A percentile compares a stretch with the other conserved stretches of the same genome.
phyloP scores from a whole-genome alignment of 805 yeast genomes.

The Barnettozyma sp. region DNA sequence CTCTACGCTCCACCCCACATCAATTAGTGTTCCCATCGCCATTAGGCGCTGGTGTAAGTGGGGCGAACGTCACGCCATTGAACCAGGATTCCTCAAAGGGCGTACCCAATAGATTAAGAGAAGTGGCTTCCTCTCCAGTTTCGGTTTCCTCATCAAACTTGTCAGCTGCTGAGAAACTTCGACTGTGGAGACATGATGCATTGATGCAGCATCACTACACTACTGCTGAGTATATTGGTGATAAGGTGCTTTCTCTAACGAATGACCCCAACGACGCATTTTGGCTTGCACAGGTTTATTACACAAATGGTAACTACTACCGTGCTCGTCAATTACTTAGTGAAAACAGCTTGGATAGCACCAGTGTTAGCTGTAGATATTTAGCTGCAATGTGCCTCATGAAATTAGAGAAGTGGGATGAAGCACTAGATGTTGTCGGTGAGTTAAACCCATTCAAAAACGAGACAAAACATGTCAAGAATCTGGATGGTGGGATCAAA shows the following conservation, averaged over 20 bases:
- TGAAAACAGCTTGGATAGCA: constrained; percentile 44
- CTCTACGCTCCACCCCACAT: constrained; percentile 43
- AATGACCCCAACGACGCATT: constrained; percentile 89
- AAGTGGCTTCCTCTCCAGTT: background rate
- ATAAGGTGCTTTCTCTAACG: constrained; percentile 78
- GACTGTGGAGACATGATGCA: constrained; percentile 93
- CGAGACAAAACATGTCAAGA: constrained; percentile 31
- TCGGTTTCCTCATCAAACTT: constrained; percentile 7
- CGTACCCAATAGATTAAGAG: background rate
- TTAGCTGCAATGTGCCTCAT: constrained; percentile 69
- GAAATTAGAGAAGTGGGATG: constrained; percentile 74
- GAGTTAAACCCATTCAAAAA: constrained; percentile 67
- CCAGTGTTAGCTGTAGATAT: constrained; percentile 71
- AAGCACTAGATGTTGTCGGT: constrained; percentile 80
- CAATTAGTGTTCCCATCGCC: constrained; percentile 32
- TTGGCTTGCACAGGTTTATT: constrained; percentile 91
- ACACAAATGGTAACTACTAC: constrained; percentile 64
- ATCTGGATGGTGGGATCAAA: constrained; percentile 77
- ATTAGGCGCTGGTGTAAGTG: constrained; percentile 29
- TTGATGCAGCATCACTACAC: constrained; percentile 83
- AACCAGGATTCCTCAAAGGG: constrained; percentile 1
- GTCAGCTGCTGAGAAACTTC: constrained; percentile 76
- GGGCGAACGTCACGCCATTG: constrained; percentile 5
- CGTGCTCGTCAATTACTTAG: constrained; percentile 70
- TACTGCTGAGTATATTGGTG: constrained; percentile 89